These are phyloP conservation scores for Jaapia argillacea DNA, from an alignment of 768 basidiomycete species.

Conservation along the genomic window DNA sequence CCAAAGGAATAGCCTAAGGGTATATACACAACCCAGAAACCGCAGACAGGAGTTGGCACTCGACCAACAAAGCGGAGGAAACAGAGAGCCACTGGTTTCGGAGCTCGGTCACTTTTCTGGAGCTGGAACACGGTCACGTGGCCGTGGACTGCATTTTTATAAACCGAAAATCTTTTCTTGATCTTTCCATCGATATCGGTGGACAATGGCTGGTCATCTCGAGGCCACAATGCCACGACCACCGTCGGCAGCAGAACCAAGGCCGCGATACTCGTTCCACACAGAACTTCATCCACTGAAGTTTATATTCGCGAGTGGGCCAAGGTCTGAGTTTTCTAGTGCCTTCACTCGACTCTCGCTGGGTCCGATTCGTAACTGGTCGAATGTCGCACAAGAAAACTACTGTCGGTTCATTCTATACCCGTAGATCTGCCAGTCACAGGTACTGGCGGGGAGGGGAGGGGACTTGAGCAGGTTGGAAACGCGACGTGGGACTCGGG, in stretches of 20 bases:
- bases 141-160: background rate
- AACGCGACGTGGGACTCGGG: slow-evolving; percentile 5
- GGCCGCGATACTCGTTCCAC: slow-evolving; percentile 51
- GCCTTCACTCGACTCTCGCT: slow-evolving; percentile 3
- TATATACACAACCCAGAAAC: background rate
- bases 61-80: background rate
- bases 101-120: background rate
- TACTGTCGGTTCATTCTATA: background rate
- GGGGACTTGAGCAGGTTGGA: background rate
- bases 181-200: too few species aligned
- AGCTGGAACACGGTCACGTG: background rate
- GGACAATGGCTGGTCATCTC: too few species aligned
- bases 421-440: background rate
- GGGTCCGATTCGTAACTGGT: background rate
- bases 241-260: slow-evolving; percentile 31
- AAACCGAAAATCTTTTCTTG: background rate
- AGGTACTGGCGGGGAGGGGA: too few species aligned
- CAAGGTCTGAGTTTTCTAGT: slow-evolving; percentile 57
- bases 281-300: slow-evolving; percentile 27
- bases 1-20: background rate
- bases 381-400: background rate
- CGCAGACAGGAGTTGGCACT: background rate
- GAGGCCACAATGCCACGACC: background rate
- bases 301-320: slow-evolving; percentile 46
- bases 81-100: background rate